Base-by-base conservation (phyloP, 768 basidiomycete species). In the Boletus pseudo-olivaceus region DNA sequence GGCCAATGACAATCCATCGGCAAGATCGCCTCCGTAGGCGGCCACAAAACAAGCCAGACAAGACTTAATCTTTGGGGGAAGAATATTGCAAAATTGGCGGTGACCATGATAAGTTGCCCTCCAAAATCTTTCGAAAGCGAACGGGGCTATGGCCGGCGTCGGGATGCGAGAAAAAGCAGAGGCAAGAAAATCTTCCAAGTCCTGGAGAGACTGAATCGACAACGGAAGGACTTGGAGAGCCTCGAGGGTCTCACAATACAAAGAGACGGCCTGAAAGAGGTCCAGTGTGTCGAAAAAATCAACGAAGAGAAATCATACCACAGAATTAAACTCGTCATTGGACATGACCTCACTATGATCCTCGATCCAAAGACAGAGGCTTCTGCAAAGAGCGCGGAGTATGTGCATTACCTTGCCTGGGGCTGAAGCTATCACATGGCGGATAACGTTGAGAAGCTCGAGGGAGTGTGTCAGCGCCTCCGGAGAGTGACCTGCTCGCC, bases 91-190 rank as follows among this genome's bases (percentile, higher is more conserved):
- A 29, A 78, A 73, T 32, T 76, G 69, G 27, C 66, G 65, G 34
- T 62, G 70, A n/a, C 68, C 68, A 33, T 81, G 76, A 61, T 82
- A 85, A 4, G 80, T 81, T 37, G 67, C 67, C n/a, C 73, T 73
- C 85, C 85, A 87, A 62, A 82, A 87, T 2, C 65, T 68, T 57
- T 75, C 73, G 55, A 87, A 87, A 1, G 78, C 75, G 7, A 77
- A 60, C 1, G 82, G 78, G 0, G 81, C 84, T 19, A 75, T 68
- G 9, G 79, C 77, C 3, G 78, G 79, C 4, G 66, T 54, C 0
- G 78, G 76, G 29, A 79, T 73, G 23, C 73, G 77, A 5, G 69
- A 69, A 58, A 86, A 85, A 0, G 77, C 77, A 3, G 83, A 78
- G 14, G 70, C 66, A 2, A 87, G 67, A 55, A 85, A 79, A 20